Evolutionary conservation across 768 basidiomycete genomes (phyloP), one percentile per base, ranked within the genome.

Genomic region (Tricholoma flavovirens): DNA sequence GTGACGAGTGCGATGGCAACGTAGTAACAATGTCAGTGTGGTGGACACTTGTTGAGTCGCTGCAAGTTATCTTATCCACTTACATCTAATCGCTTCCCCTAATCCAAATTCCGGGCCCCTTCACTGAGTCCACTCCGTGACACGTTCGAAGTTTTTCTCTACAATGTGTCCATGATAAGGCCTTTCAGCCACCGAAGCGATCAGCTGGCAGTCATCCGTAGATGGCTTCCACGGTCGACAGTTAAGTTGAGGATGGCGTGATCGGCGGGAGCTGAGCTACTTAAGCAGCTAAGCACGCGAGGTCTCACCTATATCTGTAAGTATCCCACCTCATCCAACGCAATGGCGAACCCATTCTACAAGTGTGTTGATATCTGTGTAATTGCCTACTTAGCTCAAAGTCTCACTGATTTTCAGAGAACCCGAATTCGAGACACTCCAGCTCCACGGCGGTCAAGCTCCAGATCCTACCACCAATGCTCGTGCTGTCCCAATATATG

Each of bases 381-480:
- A 7, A 42, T 54, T 38, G 29, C 8, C 9, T n/a, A 45, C 35
- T 33, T 10, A 22, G n/a, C n/a, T n/a, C n/a, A 33, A 63, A 46
- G 33, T 22, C 32, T 33, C 17, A 36, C 22, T 42, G 17, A 36
- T 32, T 12, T 33, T 17, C 36, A 80, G 79, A 69, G 73, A 75
- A 62, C 86, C 87, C 49, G 86, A 88, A 64, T 90, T 90, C 62
- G 88, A 91, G 63, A 90, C 88, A 1, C 74, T 91, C 48, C 88
- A 90, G 68, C 75, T 91, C 5, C 90, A 93, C 65, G 90, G 83
- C 15, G 90, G 90, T 1, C 85, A 89, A 59, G 71, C 69, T 11
- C 77, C 80, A 10, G 87, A 88, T 69, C 67, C 80, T 0, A 66
- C 83, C 1, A 88, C 86, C 0, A 83, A 86, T 55, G 86, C 90